These are phyloP conservation scores for Dendrobium officinale DNA, from an alignment of 106 monocot genomes.

Conservation along the genomic window DNA sequence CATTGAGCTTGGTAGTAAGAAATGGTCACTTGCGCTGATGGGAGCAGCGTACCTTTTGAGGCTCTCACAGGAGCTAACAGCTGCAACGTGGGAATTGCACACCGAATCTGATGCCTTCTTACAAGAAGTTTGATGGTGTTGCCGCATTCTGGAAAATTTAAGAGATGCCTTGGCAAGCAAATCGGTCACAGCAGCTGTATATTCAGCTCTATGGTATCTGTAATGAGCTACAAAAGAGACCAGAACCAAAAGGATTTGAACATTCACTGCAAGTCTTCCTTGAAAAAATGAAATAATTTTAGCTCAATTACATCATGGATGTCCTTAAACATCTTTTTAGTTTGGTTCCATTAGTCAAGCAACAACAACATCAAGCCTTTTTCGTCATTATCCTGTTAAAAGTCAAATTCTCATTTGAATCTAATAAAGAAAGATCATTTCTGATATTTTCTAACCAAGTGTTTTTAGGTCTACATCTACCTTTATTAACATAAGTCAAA, in stretches of 20 bases:
- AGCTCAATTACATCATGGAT: too few species aligned
- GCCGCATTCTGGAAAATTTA: constrained; percentile 8
- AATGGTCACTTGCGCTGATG: constrained; percentile 48
- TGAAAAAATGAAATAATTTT: background rate
- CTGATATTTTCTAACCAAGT: too few species aligned
- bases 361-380: too few species aligned
- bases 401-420: too few species aligned
- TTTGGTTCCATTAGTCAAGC: background rate
- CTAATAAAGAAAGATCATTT: too few species aligned
- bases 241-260: background rate
- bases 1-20: constrained; percentile 50
- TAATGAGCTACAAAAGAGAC: constrained; percentile 8
- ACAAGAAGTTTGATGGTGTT: background rate
- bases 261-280: background rate
- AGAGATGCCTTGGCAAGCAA: constrained; percentile 28
- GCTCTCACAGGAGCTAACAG: constrained; percentile 46
- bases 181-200: constrained; percentile 31
- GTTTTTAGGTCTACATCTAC: too few species aligned
- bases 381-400: too few species aligned
- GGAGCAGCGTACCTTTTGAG: constrained; percentile 32
- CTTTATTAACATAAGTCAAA: too few species aligned
- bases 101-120: constrained; percentile 40
- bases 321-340: background rate
- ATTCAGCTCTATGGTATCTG: constrained; percentile 13
- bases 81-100: constrained; percentile 40